These are phyloP conservation scores for Picochlorum sp. DNA, from an alignment of 139 green algal genomes.

Conservation along the genomic window DNA sequence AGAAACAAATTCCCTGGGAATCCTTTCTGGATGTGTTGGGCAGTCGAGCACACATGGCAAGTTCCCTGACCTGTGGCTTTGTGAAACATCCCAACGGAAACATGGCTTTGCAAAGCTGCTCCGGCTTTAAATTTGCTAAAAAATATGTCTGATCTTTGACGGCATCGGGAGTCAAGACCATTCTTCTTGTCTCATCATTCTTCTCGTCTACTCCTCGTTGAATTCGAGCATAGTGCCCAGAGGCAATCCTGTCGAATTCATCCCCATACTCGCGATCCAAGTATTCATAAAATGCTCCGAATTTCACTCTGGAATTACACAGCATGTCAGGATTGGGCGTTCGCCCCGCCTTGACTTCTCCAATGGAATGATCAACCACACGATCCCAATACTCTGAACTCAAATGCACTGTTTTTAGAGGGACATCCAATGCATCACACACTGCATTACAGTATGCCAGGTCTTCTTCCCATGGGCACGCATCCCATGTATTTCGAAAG, in stretches of 20 bases:
- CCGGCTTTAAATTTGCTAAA: constrained; percentile 57
- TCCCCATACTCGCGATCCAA: constrained; percentile 36
- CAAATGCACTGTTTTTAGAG: constrained; percentile 72
- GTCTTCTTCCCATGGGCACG: constrained; percentile 97
- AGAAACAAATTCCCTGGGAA: constrained; percentile 98
- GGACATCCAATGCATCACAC: constrained; percentile 38
- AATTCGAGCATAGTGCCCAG: constrained; percentile 68
- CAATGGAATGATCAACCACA: constrained; percentile 76
- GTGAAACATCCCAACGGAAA: constrained; percentile 87
- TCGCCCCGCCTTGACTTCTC: constrained; percentile 71
- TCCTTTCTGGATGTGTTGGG: constrained; percentile 83
- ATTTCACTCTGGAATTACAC: constrained; percentile 91
- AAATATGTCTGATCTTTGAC: constrained; percentile 96
- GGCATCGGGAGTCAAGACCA: constrained; percentile 57
- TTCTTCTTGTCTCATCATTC: constrained; percentile 1
- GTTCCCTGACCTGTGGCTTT: constrained; percentile 67
- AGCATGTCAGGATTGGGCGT: constrained; percentile 98
- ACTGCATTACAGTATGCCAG: constrained; percentile 76
- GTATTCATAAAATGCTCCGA: constrained; percentile 85
- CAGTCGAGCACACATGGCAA: constrained; percentile 66
- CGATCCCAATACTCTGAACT: constrained; percentile 82
- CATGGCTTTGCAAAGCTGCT: constrained; percentile 70
- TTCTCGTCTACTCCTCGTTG: background rate
- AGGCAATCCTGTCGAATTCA: constrained; percentile 63
- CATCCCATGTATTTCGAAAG: constrained; percentile 91